Evolutionary conservation across 768 basidiomycete genomes (phyloP), one percentile per base, ranked within the genome.

Genomic region (Leccinellum luteum): DNA sequence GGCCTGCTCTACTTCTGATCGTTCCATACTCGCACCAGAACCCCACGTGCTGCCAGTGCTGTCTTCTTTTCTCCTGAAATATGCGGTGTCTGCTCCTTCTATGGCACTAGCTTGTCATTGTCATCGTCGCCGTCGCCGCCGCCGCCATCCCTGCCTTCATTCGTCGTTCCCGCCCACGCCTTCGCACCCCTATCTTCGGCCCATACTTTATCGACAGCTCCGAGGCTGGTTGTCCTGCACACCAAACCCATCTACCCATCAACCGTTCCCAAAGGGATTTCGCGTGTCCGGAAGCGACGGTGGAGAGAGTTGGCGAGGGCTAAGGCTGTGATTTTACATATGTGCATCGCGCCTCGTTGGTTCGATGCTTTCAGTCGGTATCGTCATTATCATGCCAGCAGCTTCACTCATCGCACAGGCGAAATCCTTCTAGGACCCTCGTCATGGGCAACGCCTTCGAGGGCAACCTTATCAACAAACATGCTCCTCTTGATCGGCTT

Each of bases 221-320:
- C 28, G 9, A 30, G 9, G 28, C 28, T 3, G 10, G 38, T 44
- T 55, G 71, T 19, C 2, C 80, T 89, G 66, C 85, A 87, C 61
- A 89, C 86, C 0, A 84, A 87, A 4, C 85, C 90, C 4, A 92
- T 94, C 44, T 85, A 83, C 12, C 89, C 87, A 78, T 95, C 95
- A 0, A 97, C 94, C 0, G 94, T 97, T 0, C 92, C 94, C 0
- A 87, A 86, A 52, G 94, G 92, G 8, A 82, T 81, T 57, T 89
- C 94, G 60, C 82, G 94, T 15, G 87, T 98, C 3, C 74, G 95
- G 4, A 82, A 27, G 27, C 27, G 27, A 27, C 27, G 27, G 27
- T 27, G 27, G 27, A 27, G 27, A 27, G 27, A 27, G 27, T 27
- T 27, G 27, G 27, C 27, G 27, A 27, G 27, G 27, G 27, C n/a